Conservation (phyloP, 805 yeast genomes). For the Ogataea trehalophila region DNA sequence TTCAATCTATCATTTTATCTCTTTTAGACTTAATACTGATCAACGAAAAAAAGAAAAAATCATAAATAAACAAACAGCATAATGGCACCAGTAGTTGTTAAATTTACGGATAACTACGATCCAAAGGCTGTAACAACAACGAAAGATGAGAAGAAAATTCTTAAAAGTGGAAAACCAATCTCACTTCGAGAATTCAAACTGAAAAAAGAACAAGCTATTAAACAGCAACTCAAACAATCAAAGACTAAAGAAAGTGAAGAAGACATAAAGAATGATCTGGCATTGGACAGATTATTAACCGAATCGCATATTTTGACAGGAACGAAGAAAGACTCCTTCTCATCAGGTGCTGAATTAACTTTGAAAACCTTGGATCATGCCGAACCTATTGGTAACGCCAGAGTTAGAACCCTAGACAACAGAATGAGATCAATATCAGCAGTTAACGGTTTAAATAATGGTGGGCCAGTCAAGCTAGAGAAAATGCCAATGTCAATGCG, state of each 20-base stretch:
- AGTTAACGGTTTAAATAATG: conserved; percentile 36
- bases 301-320: conserved; percentile 65
- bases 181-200: conserved; percentile 36
- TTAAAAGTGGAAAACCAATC: conserved; percentile 60
- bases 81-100: conserved; percentile 45
- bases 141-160: conserved; percentile 46
- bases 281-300: conserved; percentile 59
- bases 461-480: conserved; percentile 40
- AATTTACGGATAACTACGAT: conserved; percentile 34
- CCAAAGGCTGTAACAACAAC: conserved; percentile 29
- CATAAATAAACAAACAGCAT: not conserved
- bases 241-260: conserved; percentile 40
- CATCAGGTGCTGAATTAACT: conserved; percentile 70
- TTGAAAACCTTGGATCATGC: conserved; percentile 57
- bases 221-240: conserved; percentile 20
- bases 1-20: not conserved
- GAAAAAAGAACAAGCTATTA: conserved; percentile 32
- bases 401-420: conserved; percentile 57
- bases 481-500: conserved; percentile 88
- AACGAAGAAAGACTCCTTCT: conserved; percentile 32
- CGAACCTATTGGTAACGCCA: conserved; percentile 62
- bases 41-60: too few relatives aligned
- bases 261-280: conserved; percentile 65
- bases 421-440: conserved; percentile 48
- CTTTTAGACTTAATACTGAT: too few relatives aligned